Conservation (phyloP, 306 rosid genomes). For the Crataegus laevigata region DNA sequence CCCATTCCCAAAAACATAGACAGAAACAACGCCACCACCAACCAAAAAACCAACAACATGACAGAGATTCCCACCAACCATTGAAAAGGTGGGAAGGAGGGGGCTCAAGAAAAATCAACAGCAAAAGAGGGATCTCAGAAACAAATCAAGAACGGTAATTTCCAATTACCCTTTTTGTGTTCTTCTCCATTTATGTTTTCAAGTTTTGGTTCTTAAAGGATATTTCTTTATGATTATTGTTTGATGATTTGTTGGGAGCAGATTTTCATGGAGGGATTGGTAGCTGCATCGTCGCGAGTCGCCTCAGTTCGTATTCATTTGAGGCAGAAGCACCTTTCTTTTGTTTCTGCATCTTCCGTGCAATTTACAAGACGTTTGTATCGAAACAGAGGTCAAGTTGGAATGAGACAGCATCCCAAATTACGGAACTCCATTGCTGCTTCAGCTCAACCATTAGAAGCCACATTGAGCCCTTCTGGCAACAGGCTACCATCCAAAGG, state of each 20-base stretch:
- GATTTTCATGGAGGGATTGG: constrained; percentile 22
- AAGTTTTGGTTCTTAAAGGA: neutral
- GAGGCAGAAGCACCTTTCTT: neutral
- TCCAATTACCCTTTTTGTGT: neutral
- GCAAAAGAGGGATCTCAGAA: neutral
- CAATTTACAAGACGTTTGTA: neutral
- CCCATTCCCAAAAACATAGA: neutral
- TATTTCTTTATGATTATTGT: neutral
- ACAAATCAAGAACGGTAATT: neutral
- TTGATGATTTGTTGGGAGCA: neutral
- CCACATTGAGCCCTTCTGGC: constrained; percentile 13
- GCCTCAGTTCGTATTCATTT: neutral
- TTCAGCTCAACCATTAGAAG: constrained; percentile 21
- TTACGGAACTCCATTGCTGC: constrained; percentile 7
- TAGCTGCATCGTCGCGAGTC: constrained; percentile 3
- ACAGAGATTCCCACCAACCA: neutral
- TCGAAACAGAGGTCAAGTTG: neutral
- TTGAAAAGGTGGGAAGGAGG: neutral
- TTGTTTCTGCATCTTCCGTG: constrained; percentile 5
- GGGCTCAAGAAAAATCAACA: neutral
- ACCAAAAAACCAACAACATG: neutral
- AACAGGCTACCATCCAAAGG: constrained; percentile 28
- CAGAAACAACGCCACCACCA: too few relatives aligned
- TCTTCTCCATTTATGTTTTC: neutral
- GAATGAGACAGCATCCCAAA: constrained; percentile 2